phyloP scores from a whole-genome alignment of 208 protist species.

The Leishmania tropica region DNA sequence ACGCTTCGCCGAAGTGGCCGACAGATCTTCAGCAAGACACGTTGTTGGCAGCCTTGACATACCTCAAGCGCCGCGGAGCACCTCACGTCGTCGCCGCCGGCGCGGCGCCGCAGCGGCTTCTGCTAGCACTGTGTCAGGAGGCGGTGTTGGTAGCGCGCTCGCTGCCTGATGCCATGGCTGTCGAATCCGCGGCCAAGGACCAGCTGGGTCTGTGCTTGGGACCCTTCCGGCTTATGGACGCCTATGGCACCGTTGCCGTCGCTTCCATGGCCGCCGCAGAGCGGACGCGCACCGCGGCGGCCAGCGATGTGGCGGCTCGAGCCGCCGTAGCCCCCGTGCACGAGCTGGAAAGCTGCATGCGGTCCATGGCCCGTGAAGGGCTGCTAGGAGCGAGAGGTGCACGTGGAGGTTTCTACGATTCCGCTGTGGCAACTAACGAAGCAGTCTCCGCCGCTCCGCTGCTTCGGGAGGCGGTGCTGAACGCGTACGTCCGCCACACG shows the following conservation, averaged over 20 bases:
- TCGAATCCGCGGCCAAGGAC: slow-evolving; percentile 51
- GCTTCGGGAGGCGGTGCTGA: slow-evolving; percentile 28
- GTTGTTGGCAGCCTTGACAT: slow-evolving; percentile 52
- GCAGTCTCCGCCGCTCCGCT: not conserved
- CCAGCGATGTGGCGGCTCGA: not conserved
- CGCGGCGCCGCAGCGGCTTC: slow-evolving; percentile 41
- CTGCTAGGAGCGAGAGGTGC: slow-evolving; percentile 31
- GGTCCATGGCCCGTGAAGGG: slow-evolving; percentile 46
- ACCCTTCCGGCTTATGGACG: slow-evolving; percentile 57
- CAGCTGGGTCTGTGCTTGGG: slow-evolving; percentile 50
- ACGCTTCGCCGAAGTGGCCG: slow-evolving; percentile 45
- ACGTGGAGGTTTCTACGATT: slow-evolving; percentile 61
- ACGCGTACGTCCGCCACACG: slow-evolving; percentile 35
- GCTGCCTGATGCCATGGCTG: slow-evolving; percentile 19
- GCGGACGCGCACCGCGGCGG: slow-evolving; percentile 3
- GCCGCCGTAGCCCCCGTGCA: not conserved
- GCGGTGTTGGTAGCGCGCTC: slow-evolving; percentile 34
- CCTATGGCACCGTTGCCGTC: slow-evolving; percentile 38
- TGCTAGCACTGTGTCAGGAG: slow-evolving; percentile 49
- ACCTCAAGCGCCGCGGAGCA: slow-evolving; percentile 40
- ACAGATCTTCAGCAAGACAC: slow-evolving; percentile 47
- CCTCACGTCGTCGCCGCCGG: slow-evolving; percentile 60
- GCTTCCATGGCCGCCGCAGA: slow-evolving; percentile 42
- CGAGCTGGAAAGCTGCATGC: slow-evolving; percentile 21
- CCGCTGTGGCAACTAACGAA: slow-evolving; percentile 10